Conservation (phyloP, 129 eudicot genomes). For the Scalesia atractyloides region DNA sequence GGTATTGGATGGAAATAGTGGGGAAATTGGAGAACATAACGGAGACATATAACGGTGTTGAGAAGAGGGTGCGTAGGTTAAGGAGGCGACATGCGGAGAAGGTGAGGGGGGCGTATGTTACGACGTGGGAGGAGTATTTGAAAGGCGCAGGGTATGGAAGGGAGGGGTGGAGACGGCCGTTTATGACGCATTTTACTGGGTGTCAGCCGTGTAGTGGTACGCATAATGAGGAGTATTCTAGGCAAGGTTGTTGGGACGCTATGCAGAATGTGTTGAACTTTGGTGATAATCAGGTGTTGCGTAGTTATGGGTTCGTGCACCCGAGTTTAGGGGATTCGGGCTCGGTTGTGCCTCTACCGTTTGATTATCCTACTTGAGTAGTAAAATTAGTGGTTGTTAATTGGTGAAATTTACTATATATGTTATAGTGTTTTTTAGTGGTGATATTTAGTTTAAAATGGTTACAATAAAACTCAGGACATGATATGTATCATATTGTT, state of each 20-base stretch:
- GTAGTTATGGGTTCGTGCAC: slow-evolving; percentile 48
- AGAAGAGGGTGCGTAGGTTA: slow-evolving; percentile 45
- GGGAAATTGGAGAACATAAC: slow-evolving; percentile 43
- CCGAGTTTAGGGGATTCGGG: slow-evolving; percentile 30
- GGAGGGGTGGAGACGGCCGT: slow-evolving; percentile 65
- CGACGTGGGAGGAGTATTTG: slow-evolving; percentile 51
- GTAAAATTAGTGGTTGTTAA: neutral
- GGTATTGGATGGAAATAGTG: slow-evolving; percentile 81
- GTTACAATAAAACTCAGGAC: too few species aligned
- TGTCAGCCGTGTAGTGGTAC: slow-evolving; percentile 66
- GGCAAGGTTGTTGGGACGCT: slow-evolving; percentile 48
- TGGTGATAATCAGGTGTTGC: slow-evolving; percentile 70
- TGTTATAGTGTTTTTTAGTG: too few species aligned
- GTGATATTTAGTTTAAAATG: too few species aligned
- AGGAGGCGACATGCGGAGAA: slow-evolving; percentile 77
- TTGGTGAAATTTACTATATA: neutral
- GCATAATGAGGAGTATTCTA: slow-evolving; percentile 42
- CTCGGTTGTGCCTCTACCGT: slow-evolving; percentile 29
- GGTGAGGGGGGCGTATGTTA: slow-evolving; percentile 46
- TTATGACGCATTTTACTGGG: slow-evolving; percentile 71
- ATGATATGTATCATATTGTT: too few species aligned
- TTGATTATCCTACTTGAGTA: slow-evolving; percentile 32
- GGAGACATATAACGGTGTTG: slow-evolving; percentile 39
- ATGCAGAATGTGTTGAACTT: slow-evolving; percentile 62
- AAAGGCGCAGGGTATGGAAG: slow-evolving; percentile 47